Evolutionary conservation across 768 basidiomycete genomes (phyloP).

Genomic region (Lyophyllum decastes): DNA sequence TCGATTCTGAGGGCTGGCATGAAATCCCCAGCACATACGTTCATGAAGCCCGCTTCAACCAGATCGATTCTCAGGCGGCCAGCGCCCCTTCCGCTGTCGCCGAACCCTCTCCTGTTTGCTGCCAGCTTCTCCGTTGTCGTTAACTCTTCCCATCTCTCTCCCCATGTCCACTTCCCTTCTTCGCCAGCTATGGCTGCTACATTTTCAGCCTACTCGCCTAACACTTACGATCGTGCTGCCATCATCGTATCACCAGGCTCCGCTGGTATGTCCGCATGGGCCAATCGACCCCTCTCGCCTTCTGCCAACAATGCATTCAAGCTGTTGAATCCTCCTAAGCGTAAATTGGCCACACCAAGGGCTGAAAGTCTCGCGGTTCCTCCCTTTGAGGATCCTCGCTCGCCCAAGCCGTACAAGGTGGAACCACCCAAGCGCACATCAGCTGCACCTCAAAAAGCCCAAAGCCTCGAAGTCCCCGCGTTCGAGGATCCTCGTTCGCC

Average conservation of each 20-base stretch:
- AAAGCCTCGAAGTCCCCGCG: slow-evolving; percentile 16
- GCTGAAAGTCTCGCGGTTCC: slow-evolving; percentile 15
- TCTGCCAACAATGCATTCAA: slow-evolving; percentile 33
- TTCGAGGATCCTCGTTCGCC: slow-evolving; percentile 44
- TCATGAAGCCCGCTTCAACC: slow-evolving; percentile 26
- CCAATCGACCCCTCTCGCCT: slow-evolving; percentile 46
- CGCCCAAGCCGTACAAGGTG: slow-evolving; percentile 31
- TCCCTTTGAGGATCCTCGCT: slow-evolving; percentile 39
- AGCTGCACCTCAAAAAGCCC: neutral
- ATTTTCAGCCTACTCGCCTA: slow-evolving; percentile 56
- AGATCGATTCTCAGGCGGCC: slow-evolving; percentile 44
- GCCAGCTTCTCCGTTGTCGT: slow-evolving; percentile 33
- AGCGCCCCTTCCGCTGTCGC: slow-evolving; percentile 36
- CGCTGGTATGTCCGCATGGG: slow-evolving; percentile 55
- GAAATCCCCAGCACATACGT: slow-evolving; percentile 31
- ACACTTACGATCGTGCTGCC: slow-evolving; percentile 64
- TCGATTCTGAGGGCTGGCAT: slow-evolving; percentile 36
- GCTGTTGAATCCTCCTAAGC: slow-evolving; percentile 32
- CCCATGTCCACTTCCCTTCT: slow-evolving; percentile 69
- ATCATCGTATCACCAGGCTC: slow-evolving; percentile 61
- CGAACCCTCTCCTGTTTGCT: slow-evolving; percentile 29
- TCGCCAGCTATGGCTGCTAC: slow-evolving; percentile 58
- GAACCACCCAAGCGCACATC: neutral
- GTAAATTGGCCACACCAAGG: slow-evolving; percentile 1
- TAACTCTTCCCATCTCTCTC: slow-evolving; percentile 35